Evolutionary conservation across 345 rosid genomes (phyloP).

Genomic region (Syzygium grande): DNA sequence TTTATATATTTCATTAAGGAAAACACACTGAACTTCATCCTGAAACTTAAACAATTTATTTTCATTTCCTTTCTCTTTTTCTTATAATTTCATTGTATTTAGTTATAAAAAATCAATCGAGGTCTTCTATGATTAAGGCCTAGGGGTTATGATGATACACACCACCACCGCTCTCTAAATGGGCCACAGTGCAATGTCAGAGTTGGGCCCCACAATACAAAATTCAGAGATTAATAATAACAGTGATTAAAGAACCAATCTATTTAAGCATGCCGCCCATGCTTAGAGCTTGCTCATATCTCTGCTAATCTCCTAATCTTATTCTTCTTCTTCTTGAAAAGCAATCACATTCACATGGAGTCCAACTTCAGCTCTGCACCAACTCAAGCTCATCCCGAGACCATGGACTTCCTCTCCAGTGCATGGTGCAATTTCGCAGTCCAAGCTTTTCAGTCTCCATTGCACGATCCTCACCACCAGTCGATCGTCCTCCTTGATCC

Average conservation of each 20-base stretch:
- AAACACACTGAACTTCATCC: background rate
- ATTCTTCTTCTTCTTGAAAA: background rate
- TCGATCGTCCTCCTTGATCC: slow-evolving; percentile 13
- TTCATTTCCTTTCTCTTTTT: background rate
- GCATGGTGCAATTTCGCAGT: slow-evolving; percentile 92
- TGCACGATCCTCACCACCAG: slow-evolving; percentile 17
- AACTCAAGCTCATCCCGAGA: slow-evolving; percentile 84
- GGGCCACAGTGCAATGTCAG: background rate
- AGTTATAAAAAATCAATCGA: background rate
- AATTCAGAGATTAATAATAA: background rate
- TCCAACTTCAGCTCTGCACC: slow-evolving; percentile 31
- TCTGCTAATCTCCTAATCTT: background rate
- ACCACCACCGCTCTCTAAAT: background rate
- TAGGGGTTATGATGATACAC: background rate
- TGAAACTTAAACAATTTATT: background rate
- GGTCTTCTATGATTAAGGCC: background rate
- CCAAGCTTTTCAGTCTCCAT: slow-evolving; percentile 57
- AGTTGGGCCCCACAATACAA: background rate
- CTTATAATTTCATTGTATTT: background rate
- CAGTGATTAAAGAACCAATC: background rate
- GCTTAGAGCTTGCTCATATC: background rate
- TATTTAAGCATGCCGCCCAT: slow-evolving; percentile 6
- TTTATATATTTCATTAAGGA: background rate
- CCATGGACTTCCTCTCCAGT: slow-evolving; percentile 82
- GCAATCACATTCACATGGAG: slow-evolving; percentile 16